Evolutionary conservation across 345 rosid species (phyloP).

Genomic region (Linum tenue): DNA sequence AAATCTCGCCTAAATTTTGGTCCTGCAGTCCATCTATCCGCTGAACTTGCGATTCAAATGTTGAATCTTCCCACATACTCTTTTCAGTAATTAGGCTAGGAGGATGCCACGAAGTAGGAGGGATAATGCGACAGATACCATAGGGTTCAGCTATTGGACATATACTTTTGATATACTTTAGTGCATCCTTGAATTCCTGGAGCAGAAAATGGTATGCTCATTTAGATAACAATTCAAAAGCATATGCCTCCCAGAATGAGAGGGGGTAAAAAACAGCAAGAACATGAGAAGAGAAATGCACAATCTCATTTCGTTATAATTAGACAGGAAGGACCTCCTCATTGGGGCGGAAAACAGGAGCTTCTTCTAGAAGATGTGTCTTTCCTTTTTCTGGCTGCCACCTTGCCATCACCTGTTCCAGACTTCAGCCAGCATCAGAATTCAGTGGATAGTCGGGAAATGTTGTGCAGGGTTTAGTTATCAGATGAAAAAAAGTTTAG

Average conservation of each 20-base stretch:
- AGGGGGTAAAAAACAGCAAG: slow-evolving; percentile 9
- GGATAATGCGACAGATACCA: slow-evolving; percentile 70
- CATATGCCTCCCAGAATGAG: slow-evolving; percentile 12
- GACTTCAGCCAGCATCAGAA: slow-evolving; percentile 14
- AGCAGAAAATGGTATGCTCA: slow-evolving; percentile 15
- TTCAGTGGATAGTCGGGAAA: neutral
- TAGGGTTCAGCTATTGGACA: slow-evolving; percentile 37
- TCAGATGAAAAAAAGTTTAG: neutral
- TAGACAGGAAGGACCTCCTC: slow-evolving; percentile 42
- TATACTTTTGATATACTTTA: slow-evolving; percentile 52
- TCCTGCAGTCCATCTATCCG: slow-evolving; percentile 32
- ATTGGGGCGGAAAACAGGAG: slow-evolving; percentile 55
- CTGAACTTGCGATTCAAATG: slow-evolving; percentile 39
- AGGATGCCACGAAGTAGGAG: slow-evolving; percentile 69
- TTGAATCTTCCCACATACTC: slow-evolving; percentile 38
- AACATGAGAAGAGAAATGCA: slow-evolving; percentile 14
- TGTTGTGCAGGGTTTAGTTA: neutral
- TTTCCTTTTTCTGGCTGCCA: slow-evolving; percentile 28
- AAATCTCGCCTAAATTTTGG: slow-evolving; percentile 18
- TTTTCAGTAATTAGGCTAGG: slow-evolving; percentile 41
- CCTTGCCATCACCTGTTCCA: slow-evolving; percentile 30
- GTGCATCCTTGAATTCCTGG: slow-evolving; percentile 61
- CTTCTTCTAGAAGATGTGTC: slow-evolving; percentile 37
- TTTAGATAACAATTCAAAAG: slow-evolving; percentile 12
- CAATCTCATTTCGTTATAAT: slow-evolving; percentile 6